Conservation (phyloP, 192 early-diverging fungal genomes). For the Podila epigama region DNA sequence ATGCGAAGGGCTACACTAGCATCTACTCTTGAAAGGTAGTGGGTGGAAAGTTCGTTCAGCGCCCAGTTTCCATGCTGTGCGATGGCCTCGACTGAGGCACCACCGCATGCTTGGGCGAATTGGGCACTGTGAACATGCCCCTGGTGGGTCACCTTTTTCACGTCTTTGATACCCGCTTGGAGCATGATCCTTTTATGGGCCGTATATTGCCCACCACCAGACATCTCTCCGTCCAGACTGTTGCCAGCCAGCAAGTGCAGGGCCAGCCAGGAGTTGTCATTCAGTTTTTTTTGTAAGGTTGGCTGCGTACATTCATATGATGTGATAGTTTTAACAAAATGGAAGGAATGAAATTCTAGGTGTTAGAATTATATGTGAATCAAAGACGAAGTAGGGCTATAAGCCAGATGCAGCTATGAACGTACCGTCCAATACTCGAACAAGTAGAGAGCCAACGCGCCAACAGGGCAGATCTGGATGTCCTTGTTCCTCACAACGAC, state of each 20-base stretch:
- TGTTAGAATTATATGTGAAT: too few species aligned
- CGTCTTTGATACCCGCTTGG: neutral
- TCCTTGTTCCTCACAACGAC: conserved; percentile 15
- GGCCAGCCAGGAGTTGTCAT: neutral
- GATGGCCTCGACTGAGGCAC: neutral
- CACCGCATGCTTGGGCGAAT: neutral
- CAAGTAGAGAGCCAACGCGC: conserved; percentile 5
- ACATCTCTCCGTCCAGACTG: neutral
- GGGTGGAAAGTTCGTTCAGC: neutral
- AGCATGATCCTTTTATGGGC: neutral
- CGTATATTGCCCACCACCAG: neutral
- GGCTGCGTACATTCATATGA: too few species aligned
- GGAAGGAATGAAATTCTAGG: too few species aligned
- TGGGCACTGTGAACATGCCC: neutral
- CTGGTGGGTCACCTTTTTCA: neutral
- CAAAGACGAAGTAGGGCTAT: too few species aligned
- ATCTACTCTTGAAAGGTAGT: neutral
- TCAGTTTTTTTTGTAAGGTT: too few species aligned
- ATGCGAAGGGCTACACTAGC: neutral
- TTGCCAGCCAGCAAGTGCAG: neutral
- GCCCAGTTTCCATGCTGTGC: conserved; percentile 1
- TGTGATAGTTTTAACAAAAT: too few species aligned
- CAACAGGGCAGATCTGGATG: conserved; percentile 13
- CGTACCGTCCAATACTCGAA: conserved; percentile 17
- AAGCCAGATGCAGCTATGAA: neutral